A percentile compares a stretch with the other conserved stretches of the same genome.
Evolutionary conservation across 2,329 filamentous ascomycete genomes (phyloP).

Genomic region (Aspergillus versicolor): DNA sequence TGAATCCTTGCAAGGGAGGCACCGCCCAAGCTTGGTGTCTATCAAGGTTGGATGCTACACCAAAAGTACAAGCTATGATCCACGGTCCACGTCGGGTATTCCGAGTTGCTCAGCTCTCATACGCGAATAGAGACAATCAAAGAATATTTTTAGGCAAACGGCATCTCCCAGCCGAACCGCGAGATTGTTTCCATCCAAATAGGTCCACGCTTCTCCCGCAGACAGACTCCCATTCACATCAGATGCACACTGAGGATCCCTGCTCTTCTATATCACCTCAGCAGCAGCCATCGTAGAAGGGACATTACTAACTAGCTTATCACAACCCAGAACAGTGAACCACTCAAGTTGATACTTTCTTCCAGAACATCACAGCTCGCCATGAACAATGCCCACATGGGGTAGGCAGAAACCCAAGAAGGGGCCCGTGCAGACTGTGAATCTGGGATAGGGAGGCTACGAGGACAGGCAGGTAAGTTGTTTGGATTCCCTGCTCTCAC

Average conservation of each 20-base stretch:
- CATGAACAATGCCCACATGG: not conserved
- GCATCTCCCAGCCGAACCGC: too few species aligned
- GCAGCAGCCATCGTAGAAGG: slow-evolving; percentile 1
- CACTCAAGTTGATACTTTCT: not conserved
- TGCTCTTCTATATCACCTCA: not conserved
- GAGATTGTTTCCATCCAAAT: too few species aligned
- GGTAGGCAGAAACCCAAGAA: slow-evolving; percentile 1
- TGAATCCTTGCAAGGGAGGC: too few species aligned
- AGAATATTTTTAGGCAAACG: too few species aligned
- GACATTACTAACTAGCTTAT: slow-evolving; percentile 1
- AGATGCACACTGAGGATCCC: not conserved
- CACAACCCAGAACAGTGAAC: not conserved
- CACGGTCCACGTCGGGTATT: too few species aligned
- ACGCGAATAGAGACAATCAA: too few species aligned
- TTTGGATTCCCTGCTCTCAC: not conserved
- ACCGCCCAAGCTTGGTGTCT: too few species aligned
- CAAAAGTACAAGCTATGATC: too few species aligned
- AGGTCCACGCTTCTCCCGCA: too few species aligned
- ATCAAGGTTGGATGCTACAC: too few species aligned
- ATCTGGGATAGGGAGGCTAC: not conserved
- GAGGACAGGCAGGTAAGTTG: not conserved
- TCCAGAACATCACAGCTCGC: not conserved
- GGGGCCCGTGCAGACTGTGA: not conserved
- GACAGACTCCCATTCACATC: too few species aligned
- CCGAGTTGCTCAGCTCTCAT: too few species aligned